Evolutionary conservation across 305 asterid species (phyloP).

Genomic region (Solanum hybrid): DNA sequence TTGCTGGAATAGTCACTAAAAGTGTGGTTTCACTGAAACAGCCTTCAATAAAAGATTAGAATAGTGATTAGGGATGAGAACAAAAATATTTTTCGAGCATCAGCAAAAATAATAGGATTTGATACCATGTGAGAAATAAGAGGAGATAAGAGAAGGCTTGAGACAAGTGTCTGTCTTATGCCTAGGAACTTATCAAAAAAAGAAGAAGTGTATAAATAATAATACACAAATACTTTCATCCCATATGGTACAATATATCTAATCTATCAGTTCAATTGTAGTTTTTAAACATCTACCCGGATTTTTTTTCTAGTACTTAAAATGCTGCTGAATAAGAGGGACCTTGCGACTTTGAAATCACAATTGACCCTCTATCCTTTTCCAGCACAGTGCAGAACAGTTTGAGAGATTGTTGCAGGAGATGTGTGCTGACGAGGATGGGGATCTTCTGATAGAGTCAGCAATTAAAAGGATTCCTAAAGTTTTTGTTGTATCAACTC

Average conservation of each 20-base stretch:
- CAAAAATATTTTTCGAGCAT: background rate
- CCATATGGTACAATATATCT: background rate
- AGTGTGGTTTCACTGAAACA: background rate
- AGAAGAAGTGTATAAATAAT: background rate
- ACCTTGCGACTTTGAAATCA: slow-evolving; percentile 7
- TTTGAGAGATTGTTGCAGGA: slow-evolving; percentile 94
- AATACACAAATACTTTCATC: background rate
- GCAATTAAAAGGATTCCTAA: slow-evolving; percentile 86
- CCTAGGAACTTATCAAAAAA: background rate
- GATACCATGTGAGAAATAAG: background rate
- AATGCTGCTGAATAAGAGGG: background rate
- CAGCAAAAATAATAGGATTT: background rate
- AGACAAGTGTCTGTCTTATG: background rate
- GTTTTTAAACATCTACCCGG: background rate
- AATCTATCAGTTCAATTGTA: background rate
- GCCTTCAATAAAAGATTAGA: background rate
- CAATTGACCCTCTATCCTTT: slow-evolving; percentile 28
- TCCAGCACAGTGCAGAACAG: slow-evolving; percentile 99
- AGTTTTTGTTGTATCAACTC: slow-evolving; percentile 93
- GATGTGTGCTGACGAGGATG: slow-evolving; percentile 96
- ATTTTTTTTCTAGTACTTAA: background rate
- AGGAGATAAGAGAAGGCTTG: background rate
- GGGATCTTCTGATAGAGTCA: slow-evolving; percentile 96
- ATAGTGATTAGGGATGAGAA: background rate
- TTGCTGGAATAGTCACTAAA: background rate